A percentile compares a stretch with the other conserved stretches of the same genome.
Evolutionary conservation across 2,329 filamentous ascomycete genomes (phyloP).

Genomic region (Sordariomycetes sp.): DNA sequence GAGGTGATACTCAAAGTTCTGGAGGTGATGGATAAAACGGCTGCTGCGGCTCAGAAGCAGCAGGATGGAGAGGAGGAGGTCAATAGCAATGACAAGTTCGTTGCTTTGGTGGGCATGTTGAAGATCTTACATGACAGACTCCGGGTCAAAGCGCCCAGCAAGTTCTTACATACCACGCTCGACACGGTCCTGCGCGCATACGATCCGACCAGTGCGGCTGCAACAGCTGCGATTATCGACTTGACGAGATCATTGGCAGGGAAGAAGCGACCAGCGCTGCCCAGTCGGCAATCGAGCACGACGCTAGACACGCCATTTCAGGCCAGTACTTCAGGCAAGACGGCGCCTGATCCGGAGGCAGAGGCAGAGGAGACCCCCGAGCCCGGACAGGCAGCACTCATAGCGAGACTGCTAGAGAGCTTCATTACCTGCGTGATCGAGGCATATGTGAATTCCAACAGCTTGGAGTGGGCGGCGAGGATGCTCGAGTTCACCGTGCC

Average conservation of each 20-base stretch:
- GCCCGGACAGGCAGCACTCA: slow-evolving; percentile 50
- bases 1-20: slow-evolving; percentile 77
- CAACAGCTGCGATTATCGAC: slow-evolving; percentile 61
- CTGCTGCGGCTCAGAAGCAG: slow-evolving; percentile 20
- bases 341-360: slow-evolving; percentile 54
- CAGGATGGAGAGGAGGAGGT: slow-evolving; percentile 11
- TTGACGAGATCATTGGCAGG: slow-evolving; percentile 62
- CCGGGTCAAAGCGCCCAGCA: slow-evolving; percentile 67
- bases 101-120: slow-evolving; percentile 61
- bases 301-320: slow-evolving; percentile 44
- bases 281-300: slow-evolving; percentile 48
- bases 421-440: slow-evolving; percentile 74
- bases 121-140: slow-evolving; percentile 65
- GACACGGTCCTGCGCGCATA: slow-evolving; percentile 63
- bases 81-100: slow-evolving; percentile 42
- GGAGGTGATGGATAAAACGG: slow-evolving; percentile 54
- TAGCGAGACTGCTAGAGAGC: slow-evolving; percentile 58
- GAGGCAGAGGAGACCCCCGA: slow-evolving; percentile 22
- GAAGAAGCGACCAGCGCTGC: slow-evolving; percentile 54
- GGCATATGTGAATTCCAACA: slow-evolving; percentile 56
- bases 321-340: slow-evolving; percentile 43
- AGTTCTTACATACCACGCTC: slow-evolving; percentile 70
- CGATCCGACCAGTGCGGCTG: slow-evolving; percentile 52
- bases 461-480: slow-evolving; percentile 52
- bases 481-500: slow-evolving; percentile 62